Evolutionary conservation across 1,284 basidiomycete genomes (phyloP), one percentile per base, ranked within the genome.

Genomic region (Cryptococcus maquisensis): DNA sequence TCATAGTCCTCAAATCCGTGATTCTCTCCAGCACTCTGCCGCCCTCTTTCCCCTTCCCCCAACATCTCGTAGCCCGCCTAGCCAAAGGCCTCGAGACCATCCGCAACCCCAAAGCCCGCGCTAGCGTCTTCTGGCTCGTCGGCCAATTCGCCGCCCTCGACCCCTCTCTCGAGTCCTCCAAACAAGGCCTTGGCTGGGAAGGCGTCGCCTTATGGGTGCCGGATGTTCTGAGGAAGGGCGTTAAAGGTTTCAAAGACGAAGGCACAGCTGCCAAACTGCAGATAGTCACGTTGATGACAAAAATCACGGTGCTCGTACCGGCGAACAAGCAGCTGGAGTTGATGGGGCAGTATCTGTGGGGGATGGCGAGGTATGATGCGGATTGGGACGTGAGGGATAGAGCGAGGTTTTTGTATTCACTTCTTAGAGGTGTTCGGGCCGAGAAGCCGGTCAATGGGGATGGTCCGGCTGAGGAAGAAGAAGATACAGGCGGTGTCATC

Each of bases 301-400:
- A 95, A 73, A 78, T 94, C 2, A 78, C 88, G 47, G 81, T 88
- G 16, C 76, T 91, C 13, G 82, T 80, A n/a, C 84, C 87, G 2
- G 73, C 76, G 1, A 79, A 84, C 47, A 73, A 75, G 28, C 67
- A 65, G 44, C 72, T 59, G 71, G 83, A 35, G 72, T 65, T 73
- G 6, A 61, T 96, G 49, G 80, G 80, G 51, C 81, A 80, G 52
- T 89, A 96, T 67, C 82, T 90, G 15, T 83, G 93, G 61, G 81
- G 82, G 0, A 81, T 96, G n/a, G 91, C 90, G 1, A 82, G 87
- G 53, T 97, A 93, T 72, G 94, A 97, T 71, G 64, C 77, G 13
- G 84, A 87, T 65, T 94, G 90, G 72, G 90, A 94, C 65, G 86
- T 96, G 32, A 82, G 93, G 36, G 93, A 96, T 73, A 84, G 91